Evolutionary conservation across 169 alveolate genomes (phyloP), one percentile per base, ranked within the genome.

Genomic region (Plasmodium gaboni): DNA sequence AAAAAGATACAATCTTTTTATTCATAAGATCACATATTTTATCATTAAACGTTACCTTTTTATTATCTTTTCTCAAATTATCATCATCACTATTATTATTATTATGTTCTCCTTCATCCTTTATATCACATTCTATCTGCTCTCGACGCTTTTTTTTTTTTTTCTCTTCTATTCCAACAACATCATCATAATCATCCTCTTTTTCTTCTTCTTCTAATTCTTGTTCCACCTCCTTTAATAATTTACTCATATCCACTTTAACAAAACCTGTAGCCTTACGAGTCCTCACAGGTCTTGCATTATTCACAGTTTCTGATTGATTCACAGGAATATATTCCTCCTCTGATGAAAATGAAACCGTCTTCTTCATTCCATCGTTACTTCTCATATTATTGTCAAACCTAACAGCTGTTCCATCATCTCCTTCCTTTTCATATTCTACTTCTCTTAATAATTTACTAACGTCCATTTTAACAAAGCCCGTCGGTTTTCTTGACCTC

Each of bases 221-320:
- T 19, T 78, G 32, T 0, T 55, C 64, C 0, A 80, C 69, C 60
- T 80, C 59, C 51, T 80, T 53, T 24, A 80, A 57, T n/a, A 80
- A 22, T 60, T 80, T 80, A 22, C 38, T 17, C 4, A 76, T 26
- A 50, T 76, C 89, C 68, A 67, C 53, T 64, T 76, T 64, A 53
- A 76, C 89, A 53, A 76, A 76, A 15, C 89, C 89, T 13, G 89
- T 76, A 10, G 89, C 70, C 19, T 76, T 76, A 19, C 89, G 89
- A 0, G 89, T 26, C 57, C 89, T 76, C 7, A 48, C 51, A n/a
- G 89, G 89, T 1, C 89, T 64, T 10, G 70, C 46, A 3, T 55
- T 13, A 55, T 55, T 13, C 19, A 17, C 89, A 42, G 8, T 17
- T 12, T n/a, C 73, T 12, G 50, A 32, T 24, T 50, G 46, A 26